A percentile compares a stretch with the other conserved stretches of the same genome.
These are phyloP conservation scores for Paraphaeosphaeria minitans DNA, from an alignment of 2,329 filamentous ascomycete species.

Conservation along the genomic window DNA sequence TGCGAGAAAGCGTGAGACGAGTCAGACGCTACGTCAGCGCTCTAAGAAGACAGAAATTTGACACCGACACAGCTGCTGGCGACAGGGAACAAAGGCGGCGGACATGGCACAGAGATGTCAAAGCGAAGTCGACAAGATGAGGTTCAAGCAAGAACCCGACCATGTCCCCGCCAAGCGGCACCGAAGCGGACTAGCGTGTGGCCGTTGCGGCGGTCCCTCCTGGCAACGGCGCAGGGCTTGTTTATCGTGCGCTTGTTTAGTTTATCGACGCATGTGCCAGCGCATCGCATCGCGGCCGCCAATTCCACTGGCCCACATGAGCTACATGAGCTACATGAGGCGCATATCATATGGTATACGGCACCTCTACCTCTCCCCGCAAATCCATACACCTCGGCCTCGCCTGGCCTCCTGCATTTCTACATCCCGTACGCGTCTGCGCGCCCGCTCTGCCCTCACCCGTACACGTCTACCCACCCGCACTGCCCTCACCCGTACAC, in stretches of 20 bases:
- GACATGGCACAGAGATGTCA: neutral
- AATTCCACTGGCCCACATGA: conserved; percentile 17
- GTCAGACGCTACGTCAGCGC: neutral
- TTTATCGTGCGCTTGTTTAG: no score
- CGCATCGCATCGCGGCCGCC: conserved; percentile 5
- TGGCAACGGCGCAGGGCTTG: conserved; percentile 24
- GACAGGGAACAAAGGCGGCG: neutral
- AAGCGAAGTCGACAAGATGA: neutral
- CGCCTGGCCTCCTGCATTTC: conserved; percentile 22
- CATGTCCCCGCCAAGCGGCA: neutral
- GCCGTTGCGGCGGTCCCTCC: conserved; percentile 2
- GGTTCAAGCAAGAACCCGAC: conserved; percentile 8
- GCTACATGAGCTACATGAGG: no score
- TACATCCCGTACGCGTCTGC: neutral
- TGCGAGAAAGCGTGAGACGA: neutral
- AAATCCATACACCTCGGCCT: conserved; percentile 32
- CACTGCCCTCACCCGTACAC: no score
- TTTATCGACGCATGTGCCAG: conserved; percentile 19
- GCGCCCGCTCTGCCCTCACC: neutral
- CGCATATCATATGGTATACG: no score
- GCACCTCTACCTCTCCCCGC: conserved; percentile 31
- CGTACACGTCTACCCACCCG: no score
- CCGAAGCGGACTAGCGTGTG: neutral
- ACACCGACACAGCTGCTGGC: neutral
- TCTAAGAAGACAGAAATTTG: neutral